phyloP scores from a whole-genome alignment of 176 grass and related monocot genomes.

The Carex littledalei region DNA sequence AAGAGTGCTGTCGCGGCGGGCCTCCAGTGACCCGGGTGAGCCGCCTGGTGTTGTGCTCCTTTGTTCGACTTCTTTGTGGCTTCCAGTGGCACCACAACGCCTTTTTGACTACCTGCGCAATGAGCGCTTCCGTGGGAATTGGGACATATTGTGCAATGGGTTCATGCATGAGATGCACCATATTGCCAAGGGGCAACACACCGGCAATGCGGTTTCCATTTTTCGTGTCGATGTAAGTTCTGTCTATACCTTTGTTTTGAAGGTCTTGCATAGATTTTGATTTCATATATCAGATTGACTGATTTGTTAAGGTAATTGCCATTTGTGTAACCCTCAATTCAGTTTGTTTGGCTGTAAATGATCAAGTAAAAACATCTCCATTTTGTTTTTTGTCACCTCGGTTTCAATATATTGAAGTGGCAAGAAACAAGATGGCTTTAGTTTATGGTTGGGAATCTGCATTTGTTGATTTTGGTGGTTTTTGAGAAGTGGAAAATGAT shows the following conservation, averaged over 20 bases:
- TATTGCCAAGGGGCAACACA: constrained; percentile 24
- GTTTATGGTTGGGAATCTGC: not conserved
- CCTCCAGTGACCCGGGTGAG: constrained; percentile 68
- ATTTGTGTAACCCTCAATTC: not conserved
- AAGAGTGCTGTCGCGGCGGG: constrained; percentile 64
- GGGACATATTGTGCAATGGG: constrained; percentile 85
- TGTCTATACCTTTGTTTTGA: not conserved
- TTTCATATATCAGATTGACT: not conserved
- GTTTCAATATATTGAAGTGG: not conserved
- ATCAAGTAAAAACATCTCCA: not conserved
- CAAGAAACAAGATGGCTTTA: not conserved
- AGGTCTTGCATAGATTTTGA: not conserved
- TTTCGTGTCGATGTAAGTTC: constrained; percentile 45
- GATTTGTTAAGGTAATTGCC: not conserved
- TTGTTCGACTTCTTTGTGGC: constrained; percentile 77
- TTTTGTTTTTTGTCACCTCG: too few species aligned
- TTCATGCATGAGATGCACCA: constrained; percentile 29
- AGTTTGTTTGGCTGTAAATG: not conserved
- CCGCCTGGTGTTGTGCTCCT: constrained; percentile 74
- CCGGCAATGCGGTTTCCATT: constrained; percentile 47
- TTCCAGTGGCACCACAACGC: constrained; percentile 45
- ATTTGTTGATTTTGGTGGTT: not conserved
- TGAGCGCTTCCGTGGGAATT: constrained; percentile 59
- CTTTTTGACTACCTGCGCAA: constrained; percentile 75
- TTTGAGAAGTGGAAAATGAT: not conserved